Conservation (phyloP, 2,329 filamentous ascomycete species). For the Didymella arachidicola region DNA sequence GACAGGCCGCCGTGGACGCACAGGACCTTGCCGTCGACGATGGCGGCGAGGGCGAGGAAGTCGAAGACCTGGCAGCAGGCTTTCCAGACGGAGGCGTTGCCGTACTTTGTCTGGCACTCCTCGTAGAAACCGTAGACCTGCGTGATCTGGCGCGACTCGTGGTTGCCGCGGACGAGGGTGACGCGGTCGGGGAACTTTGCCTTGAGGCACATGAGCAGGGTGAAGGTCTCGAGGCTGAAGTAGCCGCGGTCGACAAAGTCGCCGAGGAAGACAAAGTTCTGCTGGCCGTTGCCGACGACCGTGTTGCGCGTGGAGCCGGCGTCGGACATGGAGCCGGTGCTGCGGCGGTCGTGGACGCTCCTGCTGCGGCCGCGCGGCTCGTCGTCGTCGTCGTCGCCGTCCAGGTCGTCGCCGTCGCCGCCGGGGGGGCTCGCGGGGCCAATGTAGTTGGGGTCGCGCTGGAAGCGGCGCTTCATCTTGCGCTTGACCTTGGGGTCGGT, state of each 20-base stretch:
- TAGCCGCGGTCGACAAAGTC: constrained; percentile 79
- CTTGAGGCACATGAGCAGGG: constrained; percentile 74
- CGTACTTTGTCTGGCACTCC: constrained; percentile 98
- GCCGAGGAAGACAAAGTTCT: constrained; percentile 74
- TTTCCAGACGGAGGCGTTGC: constrained; percentile 99
- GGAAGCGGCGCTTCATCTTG: constrained; percentile 72
- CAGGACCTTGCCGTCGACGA: constrained; percentile 99
- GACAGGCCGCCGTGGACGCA: constrained; percentile 96
- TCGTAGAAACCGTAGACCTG: constrained; percentile 99
- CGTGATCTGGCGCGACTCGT: constrained; percentile 98
- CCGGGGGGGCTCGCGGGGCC: constrained; percentile 60
- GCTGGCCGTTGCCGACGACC: constrained; percentile 62
- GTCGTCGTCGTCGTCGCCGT: constrained; percentile 55
- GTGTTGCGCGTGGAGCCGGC: constrained; percentile 50
- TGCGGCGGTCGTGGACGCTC: constrained; percentile 52
- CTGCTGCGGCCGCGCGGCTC: constrained; percentile 57
- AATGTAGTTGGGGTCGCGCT: constrained; percentile 61
- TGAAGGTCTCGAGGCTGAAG: constrained; percentile 77
- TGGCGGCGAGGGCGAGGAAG: constrained; percentile 93
- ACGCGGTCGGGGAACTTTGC: constrained; percentile 78
- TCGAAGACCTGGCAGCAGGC: constrained; percentile 99
- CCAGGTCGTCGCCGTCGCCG: constrained; percentile 58
- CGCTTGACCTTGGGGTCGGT: constrained; percentile 86
- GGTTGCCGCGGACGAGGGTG: constrained; percentile 79
- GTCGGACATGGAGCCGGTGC: constrained; percentile 54